Percentiles rank a stretch among this genome's conserved stretches.
Conservation (phyloP, 2,329 filamentous ascomycete species). For the Cercospora beticola region DNA sequence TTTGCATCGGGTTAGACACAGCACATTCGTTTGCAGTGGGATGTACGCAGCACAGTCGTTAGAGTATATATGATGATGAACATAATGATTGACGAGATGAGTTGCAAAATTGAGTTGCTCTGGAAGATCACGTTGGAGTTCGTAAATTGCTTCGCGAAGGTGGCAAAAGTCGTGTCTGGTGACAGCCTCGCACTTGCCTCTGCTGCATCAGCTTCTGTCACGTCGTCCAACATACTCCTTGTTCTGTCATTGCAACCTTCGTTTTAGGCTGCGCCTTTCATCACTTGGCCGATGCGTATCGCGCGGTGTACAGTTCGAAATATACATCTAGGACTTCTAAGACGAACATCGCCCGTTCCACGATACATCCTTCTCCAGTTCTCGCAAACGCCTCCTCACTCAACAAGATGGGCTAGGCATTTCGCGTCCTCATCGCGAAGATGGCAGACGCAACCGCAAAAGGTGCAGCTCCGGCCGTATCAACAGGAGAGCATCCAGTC, state of each 20-base stretch:
- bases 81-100: neutral
- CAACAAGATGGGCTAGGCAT: neutral
- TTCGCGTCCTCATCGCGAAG: constrained; percentile 2
- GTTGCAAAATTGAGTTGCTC: neutral
- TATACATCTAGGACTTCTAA: neutral
- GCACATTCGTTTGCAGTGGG: neutral
- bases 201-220: neutral
- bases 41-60: neutral
- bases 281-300: neutral
- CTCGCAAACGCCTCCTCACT: neutral
- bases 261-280: neutral
- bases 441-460: neutral
- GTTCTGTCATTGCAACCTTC: neutral
- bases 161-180: neutral
- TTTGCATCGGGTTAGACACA: neutral
- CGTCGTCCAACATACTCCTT: neutral
- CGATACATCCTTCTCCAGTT: neutral
- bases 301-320: neutral
- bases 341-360: neutral
- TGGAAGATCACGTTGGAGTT: neutral
- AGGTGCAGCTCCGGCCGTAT: constrained; percentile 66
- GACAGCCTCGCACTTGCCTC: neutral
- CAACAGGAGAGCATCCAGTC: constrained; percentile 86
- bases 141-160: neutral
- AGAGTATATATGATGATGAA: neutral